Conservation (phyloP, 495 filamentous ascomycete genomes). For the Lophium mytilinum region DNA sequence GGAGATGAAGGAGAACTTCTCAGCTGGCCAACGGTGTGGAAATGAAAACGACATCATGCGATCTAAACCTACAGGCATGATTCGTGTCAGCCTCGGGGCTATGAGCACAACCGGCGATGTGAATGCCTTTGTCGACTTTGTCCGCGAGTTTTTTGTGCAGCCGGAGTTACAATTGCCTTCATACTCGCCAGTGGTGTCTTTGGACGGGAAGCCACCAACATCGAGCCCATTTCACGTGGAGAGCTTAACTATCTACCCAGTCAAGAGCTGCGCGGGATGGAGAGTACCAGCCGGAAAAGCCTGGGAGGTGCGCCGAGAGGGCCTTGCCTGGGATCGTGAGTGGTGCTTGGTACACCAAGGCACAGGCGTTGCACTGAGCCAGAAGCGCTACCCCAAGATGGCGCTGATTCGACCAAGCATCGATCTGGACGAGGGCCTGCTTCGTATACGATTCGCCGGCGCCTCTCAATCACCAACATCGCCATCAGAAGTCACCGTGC, state of each 20-base stretch:
- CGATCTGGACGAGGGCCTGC: slow-evolving; percentile 52
- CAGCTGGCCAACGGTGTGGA: slow-evolving; percentile 58
- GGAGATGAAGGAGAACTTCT: slow-evolving; percentile 77
- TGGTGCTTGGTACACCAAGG: slow-evolving; percentile 87
- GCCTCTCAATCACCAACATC: slow-evolving; percentile 13
- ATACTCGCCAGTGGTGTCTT: slow-evolving; percentile 12
- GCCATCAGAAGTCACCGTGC: slow-evolving; percentile 48
- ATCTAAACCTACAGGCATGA: slow-evolving; percentile 80
- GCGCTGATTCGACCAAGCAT: slow-evolving; percentile 64
- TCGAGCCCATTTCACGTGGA: slow-evolving; percentile 29
- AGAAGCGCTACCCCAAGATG: slow-evolving; percentile 80
- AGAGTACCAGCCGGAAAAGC: slow-evolving; percentile 51
- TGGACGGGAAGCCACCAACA: slow-evolving; percentile 22
- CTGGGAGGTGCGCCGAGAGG: slow-evolving; percentile 73
- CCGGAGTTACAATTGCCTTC: slow-evolving; percentile 9
- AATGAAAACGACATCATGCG: slow-evolving; percentile 66
- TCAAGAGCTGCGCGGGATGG: slow-evolving; percentile 81
- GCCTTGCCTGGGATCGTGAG: slow-evolving; percentile 85
- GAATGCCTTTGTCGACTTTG: slow-evolving; percentile 56
- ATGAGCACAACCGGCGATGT: slow-evolving; percentile 80
- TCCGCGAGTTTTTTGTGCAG: slow-evolving; percentile 67
- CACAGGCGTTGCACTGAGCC: slow-evolving; percentile 66
- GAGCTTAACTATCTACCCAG: slow-evolving; percentile 51
- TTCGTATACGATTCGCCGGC: slow-evolving; percentile 38
- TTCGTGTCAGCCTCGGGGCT: slow-evolving; percentile 75